Evolutionary conservation across 805 yeast genomes (phyloP).

Genomic region (Lachancea waltii): DNA sequence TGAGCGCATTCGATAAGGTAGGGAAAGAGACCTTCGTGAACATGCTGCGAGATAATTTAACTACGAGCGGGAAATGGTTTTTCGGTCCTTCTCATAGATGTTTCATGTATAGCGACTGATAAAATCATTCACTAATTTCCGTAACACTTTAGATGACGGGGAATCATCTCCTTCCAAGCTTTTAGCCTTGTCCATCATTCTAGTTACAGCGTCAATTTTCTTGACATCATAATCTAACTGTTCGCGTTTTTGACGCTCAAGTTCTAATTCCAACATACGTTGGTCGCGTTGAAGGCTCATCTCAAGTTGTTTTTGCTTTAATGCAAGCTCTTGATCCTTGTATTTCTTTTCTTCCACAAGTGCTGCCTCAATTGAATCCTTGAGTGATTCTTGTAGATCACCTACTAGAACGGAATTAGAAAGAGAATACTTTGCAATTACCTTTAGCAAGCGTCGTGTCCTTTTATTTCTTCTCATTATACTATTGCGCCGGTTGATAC

Average conservation of each 20-base stretch:
- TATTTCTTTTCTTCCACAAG: conserved; percentile 1
- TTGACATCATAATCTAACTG: conserved; percentile 1
- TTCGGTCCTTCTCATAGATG: not conserved
- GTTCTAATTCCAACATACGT: not conserved
- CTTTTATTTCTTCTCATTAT: conserved; percentile 1
- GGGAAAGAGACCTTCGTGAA: not conserved
- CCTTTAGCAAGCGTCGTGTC: not conserved
- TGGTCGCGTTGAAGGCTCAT: not conserved
- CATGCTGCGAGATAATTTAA: not conserved
- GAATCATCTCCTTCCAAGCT: conserved; percentile 3
- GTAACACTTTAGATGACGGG: conserved; percentile 1
- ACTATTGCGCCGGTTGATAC: not conserved
- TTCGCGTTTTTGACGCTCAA: conserved; percentile 1
- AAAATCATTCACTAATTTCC: not conserved
- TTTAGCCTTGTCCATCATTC: conserved; percentile 1
- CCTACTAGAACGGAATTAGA: not conserved
- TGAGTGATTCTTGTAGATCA: not conserved
- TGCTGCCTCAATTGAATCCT: not conserved
- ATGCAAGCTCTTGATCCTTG: conserved; percentile 1
- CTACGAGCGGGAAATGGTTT: conserved; percentile 1
- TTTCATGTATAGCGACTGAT: not conserved
- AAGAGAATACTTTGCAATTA: conserved; percentile 1
- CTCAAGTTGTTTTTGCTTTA: not conserved
- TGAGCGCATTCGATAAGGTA: not conserved
- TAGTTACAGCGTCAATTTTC: not conserved